A percentile compares a stretch with the other conserved stretches of the same genome.
Evolutionary conservation across 208 protist genomes (phyloP).

Genomic region (Trypanosoma lewisi): DNA sequence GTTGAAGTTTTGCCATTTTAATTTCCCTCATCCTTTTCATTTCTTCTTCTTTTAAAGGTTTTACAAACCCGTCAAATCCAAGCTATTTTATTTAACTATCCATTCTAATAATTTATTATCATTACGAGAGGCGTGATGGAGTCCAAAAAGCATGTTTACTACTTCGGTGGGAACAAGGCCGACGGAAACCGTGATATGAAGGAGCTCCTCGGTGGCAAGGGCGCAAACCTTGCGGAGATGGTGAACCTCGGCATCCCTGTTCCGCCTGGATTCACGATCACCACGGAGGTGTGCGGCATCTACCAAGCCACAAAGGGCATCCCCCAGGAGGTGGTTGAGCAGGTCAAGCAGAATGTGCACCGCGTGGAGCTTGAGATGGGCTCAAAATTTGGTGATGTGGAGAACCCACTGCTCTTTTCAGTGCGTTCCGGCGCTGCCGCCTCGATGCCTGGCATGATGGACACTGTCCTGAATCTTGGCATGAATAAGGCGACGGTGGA

Average conservation of each 20-base stretch:
- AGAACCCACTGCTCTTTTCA: constrained; percentile 92
- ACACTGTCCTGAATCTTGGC: constrained; percentile 94
- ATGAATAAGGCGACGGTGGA: constrained; percentile 87
- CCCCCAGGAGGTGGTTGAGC: constrained; percentile 48
- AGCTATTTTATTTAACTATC: too few relatives aligned
- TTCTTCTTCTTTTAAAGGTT: constrained; percentile 18
- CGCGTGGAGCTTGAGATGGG: constrained; percentile 85
- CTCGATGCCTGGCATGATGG: constrained; percentile 97
- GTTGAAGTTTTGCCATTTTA: background rate
- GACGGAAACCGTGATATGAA: constrained; percentile 88
- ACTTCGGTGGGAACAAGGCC: constrained; percentile 72
- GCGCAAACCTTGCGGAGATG: constrained; percentile 93
- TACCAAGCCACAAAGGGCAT: constrained; percentile 68
- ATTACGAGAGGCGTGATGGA: constrained; percentile 32
- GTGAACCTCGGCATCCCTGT: constrained; percentile 91
- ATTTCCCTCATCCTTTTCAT: constrained; percentile 11
- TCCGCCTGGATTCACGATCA: constrained; percentile 94
- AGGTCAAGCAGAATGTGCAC: constrained; percentile 69
- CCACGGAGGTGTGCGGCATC: constrained; percentile 81
- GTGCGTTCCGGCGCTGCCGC: constrained; percentile 92
- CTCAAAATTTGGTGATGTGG: constrained; percentile 74
- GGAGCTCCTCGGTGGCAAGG: constrained; percentile 93
- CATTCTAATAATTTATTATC: too few relatives aligned
- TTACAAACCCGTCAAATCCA: too few relatives aligned
- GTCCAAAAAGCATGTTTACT: constrained; percentile 74